These are phyloP conservation scores for Colletotrichum sp. DNA, from an alignment of 2,329 filamentous ascomycete genomes.

Conservation along the genomic window DNA sequence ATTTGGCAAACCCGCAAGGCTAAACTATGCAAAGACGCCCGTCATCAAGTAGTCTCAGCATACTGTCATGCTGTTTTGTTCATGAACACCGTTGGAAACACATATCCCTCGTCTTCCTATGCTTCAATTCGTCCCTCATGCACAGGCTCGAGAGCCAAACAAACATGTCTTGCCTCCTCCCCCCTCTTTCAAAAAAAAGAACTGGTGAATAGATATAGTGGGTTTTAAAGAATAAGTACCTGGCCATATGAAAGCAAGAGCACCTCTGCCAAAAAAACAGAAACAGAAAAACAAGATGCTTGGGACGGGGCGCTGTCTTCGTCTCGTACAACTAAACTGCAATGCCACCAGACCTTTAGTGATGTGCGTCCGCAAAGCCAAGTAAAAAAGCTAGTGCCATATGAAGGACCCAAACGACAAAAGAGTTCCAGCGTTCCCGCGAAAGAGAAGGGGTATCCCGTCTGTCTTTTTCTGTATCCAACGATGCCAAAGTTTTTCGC, in stretches of 20 bases:
- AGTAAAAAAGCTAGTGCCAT: neutral
- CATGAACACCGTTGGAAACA: constrained; percentile 4
- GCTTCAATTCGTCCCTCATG: neutral
- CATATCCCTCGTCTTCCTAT: neutral
- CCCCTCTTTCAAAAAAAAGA: neutral
- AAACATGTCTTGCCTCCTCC: neutral
- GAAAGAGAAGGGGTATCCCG: neutral
- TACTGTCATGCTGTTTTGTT: neutral
- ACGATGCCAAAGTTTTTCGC: constrained; percentile 4
- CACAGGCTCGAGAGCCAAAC: neutral
- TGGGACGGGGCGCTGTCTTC: neutral
- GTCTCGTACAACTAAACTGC: neutral
- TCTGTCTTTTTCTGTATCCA: constrained; percentile 7
- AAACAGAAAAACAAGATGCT: neutral
- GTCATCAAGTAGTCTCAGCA: constrained; percentile 10
- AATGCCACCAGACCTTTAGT: neutral
- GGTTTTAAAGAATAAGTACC: neutral
- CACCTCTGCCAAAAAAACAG: neutral
- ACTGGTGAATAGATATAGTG: neutral
- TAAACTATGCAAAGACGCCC: constrained; percentile 2
- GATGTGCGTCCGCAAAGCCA: neutral
- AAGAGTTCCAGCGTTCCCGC: neutral
- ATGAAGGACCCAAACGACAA: neutral
- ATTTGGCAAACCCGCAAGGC: neutral
- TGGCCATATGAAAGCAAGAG: neutral